Conservation (phyloP, 73 alveolate species). For the Paramecium primaurelia region DNA sequence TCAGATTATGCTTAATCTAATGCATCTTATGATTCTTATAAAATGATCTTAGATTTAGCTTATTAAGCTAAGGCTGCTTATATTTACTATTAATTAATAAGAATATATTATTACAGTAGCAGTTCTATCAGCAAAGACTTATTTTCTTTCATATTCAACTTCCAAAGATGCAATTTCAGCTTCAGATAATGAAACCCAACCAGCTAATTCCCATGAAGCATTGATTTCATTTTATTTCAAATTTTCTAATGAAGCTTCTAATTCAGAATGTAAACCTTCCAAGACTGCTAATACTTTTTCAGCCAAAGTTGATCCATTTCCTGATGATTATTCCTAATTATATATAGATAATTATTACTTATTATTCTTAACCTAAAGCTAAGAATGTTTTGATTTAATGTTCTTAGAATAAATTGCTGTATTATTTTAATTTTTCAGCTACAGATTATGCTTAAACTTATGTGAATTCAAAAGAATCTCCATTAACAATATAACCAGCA, state of each 20-base stretch:
- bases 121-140: slow-evolving; percentile 42
- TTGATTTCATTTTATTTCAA: slow-evolving; percentile 17
- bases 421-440: slow-evolving; percentile 7
- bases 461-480: slow-evolving; percentile 22
- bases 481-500: slow-evolving; percentile 17
- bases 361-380: background rate
- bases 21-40: slow-evolving; percentile 27
- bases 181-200: slow-evolving; percentile 43
- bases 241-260: slow-evolving; percentile 7
- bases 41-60: slow-evolving; percentile 25
- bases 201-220: slow-evolving; percentile 49
- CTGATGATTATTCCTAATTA: background rate
- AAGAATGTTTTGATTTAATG: slow-evolving; percentile 41
- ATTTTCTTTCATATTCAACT: slow-evolving; percentile 34
- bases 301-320: slow-evolving; percentile 15
- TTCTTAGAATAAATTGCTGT: slow-evolving; percentile 17
- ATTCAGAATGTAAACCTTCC: background rate
- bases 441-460: background rate
- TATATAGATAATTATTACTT: background rate
- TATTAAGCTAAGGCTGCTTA: slow-evolving; percentile 1
- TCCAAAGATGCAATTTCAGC: slow-evolving; percentile 27
- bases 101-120: background rate
- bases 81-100: slow-evolving; percentile 16
- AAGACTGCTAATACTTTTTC: background rate
- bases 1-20: slow-evolving; percentile 10